Conservation (phyloP, 2,329 filamentous ascomycete genomes). For the Grosmannia clavigera region DNA sequence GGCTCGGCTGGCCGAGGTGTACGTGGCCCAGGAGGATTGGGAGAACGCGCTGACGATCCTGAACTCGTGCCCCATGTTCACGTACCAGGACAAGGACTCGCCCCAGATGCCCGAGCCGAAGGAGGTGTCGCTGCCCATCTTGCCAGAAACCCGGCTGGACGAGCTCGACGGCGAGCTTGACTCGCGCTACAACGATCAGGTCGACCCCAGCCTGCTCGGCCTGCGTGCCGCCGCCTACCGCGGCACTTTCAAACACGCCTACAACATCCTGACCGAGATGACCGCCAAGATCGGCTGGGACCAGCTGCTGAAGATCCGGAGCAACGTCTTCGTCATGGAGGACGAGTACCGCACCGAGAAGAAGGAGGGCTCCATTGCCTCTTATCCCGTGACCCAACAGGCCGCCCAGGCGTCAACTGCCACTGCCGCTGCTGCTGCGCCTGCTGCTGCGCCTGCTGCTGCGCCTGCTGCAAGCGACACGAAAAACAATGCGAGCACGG, state of each 20-base stretch:
- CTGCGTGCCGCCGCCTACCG: conserved; percentile 83
- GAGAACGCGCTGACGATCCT: conserved; percentile 88
- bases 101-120: conserved; percentile 89
- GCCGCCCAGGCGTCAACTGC: conserved; percentile 12
- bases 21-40: conserved; percentile 90
- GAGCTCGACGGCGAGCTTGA: conserved; percentile 91
- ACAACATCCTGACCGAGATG: conserved; percentile 87
- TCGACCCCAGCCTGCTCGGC: conserved; percentile 76
- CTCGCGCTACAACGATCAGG: conserved; percentile 67
- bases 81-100: conserved; percentile 95
- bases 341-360: conserved; percentile 93
- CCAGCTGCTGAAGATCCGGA: conserved; percentile 83
- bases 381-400: conserved; percentile 19
- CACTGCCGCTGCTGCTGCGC: conserved; percentile 30
- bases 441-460: conserved; percentile 21
- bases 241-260: conserved; percentile 91
- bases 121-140: conserved; percentile 73
- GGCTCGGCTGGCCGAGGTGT: conserved; percentile 87
- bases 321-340: conserved; percentile 98
- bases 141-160: conserved; percentile 81
- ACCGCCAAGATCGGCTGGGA: conserved; percentile 97
- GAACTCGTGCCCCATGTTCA: conserved; percentile 99
- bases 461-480: conserved; percentile 36
- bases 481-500: conserved; percentile 64
- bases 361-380: conserved; percentile 38